Percentiles rank a stretch among this genome's conserved stretches.
phyloP scores from a whole-genome alignment of 2,329 filamentous ascomycete species.

The Cercospora sp. region DNA sequence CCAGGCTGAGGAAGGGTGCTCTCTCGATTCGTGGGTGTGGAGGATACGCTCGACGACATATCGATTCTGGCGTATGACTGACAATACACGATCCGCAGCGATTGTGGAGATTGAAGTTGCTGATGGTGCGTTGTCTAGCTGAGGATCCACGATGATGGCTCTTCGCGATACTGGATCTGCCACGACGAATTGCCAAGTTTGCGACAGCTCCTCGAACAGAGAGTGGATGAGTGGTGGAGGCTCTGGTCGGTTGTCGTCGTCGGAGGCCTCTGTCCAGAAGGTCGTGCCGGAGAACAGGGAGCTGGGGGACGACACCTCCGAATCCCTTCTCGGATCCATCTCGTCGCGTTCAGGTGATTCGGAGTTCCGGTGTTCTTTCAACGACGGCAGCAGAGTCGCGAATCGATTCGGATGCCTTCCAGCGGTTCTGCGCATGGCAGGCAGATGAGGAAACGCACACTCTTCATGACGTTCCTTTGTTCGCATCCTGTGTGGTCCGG shows the following conservation, averaged over 20 bases:
- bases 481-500: conserved; percentile 5
- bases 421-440: conserved; percentile 1
- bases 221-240: conserved; percentile 31
- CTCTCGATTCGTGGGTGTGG: conserved; percentile 25
- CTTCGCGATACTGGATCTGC: conserved; percentile 52
- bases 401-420: conserved; percentile 13
- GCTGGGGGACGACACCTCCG: conserved; percentile 10
- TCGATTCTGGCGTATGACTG: conserved; percentile 22
- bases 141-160: conserved; percentile 63
- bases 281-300: conserved; percentile 19
- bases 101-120: conserved; percentile 27
- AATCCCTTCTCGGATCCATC: background rate
- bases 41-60: conserved; percentile 28
- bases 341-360: conserved; percentile 8
- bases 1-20: conserved; percentile 28
- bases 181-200: conserved; percentile 63
- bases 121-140: conserved; percentile 55
- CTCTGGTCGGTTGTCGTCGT: conserved; percentile 18
- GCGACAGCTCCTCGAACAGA: conserved; percentile 46
- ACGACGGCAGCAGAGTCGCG: conserved; percentile 11
- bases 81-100: conserved; percentile 25
- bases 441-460: conserved; percentile 2
- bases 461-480: conserved; percentile 6
- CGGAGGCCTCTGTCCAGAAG: conserved; percentile 12
- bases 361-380: conserved; percentile 8